A percentile compares a stretch with the other conserved stretches of the same genome.
Conservation (phyloP, 202 grass and related monocot genomes). For the Musa balbisiana region DNA sequence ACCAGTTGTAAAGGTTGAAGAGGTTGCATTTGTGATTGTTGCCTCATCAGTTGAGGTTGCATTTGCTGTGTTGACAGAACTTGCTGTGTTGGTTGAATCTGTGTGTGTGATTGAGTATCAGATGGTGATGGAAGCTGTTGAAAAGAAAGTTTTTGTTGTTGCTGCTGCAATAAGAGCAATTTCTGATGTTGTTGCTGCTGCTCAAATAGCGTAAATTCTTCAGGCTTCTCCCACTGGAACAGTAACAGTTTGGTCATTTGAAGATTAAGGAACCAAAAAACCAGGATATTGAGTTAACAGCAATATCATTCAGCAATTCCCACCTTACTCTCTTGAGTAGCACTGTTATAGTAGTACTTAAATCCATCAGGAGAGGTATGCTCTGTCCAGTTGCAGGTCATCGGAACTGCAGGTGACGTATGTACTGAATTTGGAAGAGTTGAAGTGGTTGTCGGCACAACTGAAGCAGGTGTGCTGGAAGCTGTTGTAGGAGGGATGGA, state of each 20-base stretch:
- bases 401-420: slow-evolving; percentile 49
- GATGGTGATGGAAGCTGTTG: slow-evolving; percentile 65
- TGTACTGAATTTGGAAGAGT: slow-evolving; percentile 34
- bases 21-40: slow-evolving; percentile 45
- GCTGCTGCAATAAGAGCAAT: slow-evolving; percentile 84
- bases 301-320: slow-evolving; percentile 21
- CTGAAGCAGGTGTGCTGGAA: slow-evolving; percentile 39
- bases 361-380: slow-evolving; percentile 92
- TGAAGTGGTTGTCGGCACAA: slow-evolving; percentile 35
- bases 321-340: slow-evolving; percentile 90
- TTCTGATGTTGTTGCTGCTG: slow-evolving; percentile 71
- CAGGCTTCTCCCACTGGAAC: slow-evolving; percentile 91
- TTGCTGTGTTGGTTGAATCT: slow-evolving; percentile 52
- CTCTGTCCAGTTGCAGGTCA: slow-evolving; percentile 90
- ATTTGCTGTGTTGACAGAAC: slow-evolving; percentile 57
- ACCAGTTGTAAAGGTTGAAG: slow-evolving; percentile 18
- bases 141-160: slow-evolving; percentile 71
- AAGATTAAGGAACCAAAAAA: neutral
- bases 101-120: slow-evolving; percentile 48
- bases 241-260: slow-evolving; percentile 11
- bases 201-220: slow-evolving; percentile 83
- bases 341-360: slow-evolving; percentile 95
- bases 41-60: slow-evolving; percentile 68
- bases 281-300: neutral
- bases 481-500: slow-evolving; percentile 43